Base-by-base conservation (phyloP, 495 filamentous ascomycete species). In the Sphaerosporella brunnea region DNA sequence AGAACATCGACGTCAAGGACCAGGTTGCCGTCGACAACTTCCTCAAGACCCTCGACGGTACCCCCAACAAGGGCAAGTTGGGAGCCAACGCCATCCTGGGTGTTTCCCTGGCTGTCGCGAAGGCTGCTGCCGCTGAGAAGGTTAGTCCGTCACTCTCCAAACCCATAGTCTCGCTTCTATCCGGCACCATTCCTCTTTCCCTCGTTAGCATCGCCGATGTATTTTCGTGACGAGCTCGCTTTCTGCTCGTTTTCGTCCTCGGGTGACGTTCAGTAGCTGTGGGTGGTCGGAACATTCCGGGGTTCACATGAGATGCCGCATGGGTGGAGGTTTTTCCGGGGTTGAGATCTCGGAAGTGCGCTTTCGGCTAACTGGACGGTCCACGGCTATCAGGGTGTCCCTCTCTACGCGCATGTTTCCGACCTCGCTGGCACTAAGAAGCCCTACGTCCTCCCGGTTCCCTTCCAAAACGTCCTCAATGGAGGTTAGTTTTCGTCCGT, bases 391-490 rank as follows among this genome's bases (percentile, higher is more conserved):
- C 37, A 74, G 77, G 77, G 78, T 55, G 80, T 99, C 48, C 92
- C 92, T 53, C 82, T 99, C 53, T 99, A 96, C 65, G 84, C 82
- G 56, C 92, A 99, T 71, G 78, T 99, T 65, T 94, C 90, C 62
- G 92, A 96, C 67, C 82, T 99, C 56, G 86, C 92, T 49, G 90
- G 86, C 54, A 96, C 90, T 66, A 95, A 96, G 81, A 94, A 99
- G 80, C 92, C 92, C 61, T 99, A 93, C 62, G 92, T 99, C 51
- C 80, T 99, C 9, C 92, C 92, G 45, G 92, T 99, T 48, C 92
- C 92, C 53, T 99, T 99, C 82, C 83, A 86, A 85, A 99, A 99
- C 72, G 92, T 99, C 63, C 75, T 99, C 51, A 99, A 99, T 69
- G 92, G 92, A 69, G 90, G 90, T 64, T 70, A 37, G 49, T 47